Conservation (phyloP, 306 rosid species). For the Dryas alaskensis region DNA sequence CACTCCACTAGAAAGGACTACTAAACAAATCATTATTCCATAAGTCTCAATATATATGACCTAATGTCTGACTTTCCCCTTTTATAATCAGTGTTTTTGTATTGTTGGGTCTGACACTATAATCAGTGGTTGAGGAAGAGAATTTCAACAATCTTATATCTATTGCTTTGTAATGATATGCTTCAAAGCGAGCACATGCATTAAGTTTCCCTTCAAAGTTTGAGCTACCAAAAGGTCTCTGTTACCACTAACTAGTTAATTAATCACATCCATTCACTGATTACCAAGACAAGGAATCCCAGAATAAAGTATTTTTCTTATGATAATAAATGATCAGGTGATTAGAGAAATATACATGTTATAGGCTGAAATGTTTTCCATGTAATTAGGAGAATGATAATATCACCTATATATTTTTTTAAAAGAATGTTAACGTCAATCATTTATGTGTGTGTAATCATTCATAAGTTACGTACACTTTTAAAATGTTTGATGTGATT, state of each 20-base stretch:
- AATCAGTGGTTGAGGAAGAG: slow-evolving; percentile 16
- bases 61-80: slow-evolving; percentile 27
- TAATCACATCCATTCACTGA: not conserved
- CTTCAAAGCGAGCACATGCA: not conserved
- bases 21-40: not conserved
- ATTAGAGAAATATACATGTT: too few species aligned
- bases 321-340: too few species aligned
- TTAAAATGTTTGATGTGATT: too few species aligned
- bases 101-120: too few species aligned
- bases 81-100: not conserved
- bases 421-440: too few species aligned
- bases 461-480: too few species aligned
- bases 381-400: too few species aligned
- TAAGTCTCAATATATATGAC: slow-evolving; percentile 26
- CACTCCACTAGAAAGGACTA: slow-evolving; percentile 25
- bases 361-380: too few species aligned
- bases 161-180: not conserved
- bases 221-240: not conserved
- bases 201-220: slow-evolving; percentile 3
- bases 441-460: too few species aligned
- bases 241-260: not conserved
- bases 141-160: not conserved
- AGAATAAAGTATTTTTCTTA: too few species aligned
- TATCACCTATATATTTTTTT: too few species aligned
- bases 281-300: not conserved